Conservation (phyloP, 192 early-diverging fungal species). For the Coemansia sp. region DNA sequence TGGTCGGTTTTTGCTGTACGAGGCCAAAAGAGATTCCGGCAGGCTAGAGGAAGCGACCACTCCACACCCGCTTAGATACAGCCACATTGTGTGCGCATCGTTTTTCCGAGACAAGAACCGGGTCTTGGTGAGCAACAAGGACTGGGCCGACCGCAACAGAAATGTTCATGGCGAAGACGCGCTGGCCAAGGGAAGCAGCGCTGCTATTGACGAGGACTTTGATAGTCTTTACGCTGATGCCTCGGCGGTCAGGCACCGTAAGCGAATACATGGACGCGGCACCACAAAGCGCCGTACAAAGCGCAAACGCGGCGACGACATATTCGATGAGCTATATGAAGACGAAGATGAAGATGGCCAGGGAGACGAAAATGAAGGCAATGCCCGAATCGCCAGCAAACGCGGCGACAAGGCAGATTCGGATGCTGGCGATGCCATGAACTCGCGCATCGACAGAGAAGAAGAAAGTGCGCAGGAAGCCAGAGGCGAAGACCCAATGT, state of each 20-base stretch:
- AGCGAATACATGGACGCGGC: constrained; percentile 8
- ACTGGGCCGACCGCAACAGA: constrained; percentile 38
- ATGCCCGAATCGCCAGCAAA: neutral
- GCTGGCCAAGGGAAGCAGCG: neutral
- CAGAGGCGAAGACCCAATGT: constrained; percentile 27
- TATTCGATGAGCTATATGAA: constrained; percentile 38
- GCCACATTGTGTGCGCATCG: constrained; percentile 19
- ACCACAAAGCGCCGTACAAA: constrained; percentile 9
- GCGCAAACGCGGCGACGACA: constrained; percentile 17
- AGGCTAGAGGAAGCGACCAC: constrained; percentile 16
- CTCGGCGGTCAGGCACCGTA: constrained; percentile 15
- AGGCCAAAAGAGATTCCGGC: constrained; percentile 56
- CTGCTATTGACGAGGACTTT: constrained; percentile 22
- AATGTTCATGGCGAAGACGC: constrained; percentile 9
- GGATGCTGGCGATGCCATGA: neutral
- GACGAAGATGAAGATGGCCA: constrained; percentile 52
- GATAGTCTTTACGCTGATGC: constrained; percentile 45
- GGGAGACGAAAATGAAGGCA: neutral
- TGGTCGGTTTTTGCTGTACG: constrained; percentile 62
- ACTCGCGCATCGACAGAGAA: constrained; percentile 10
- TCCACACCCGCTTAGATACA: constrained; percentile 8
- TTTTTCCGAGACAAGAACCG: constrained; percentile 41
- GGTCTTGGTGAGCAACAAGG: constrained; percentile 29
- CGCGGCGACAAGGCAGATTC: neutral
- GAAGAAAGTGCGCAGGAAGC: constrained; percentile 16